Evolutionary conservation across 768 basidiomycete species (phyloP).

Genomic region (Roridomyces roridus): DNA sequence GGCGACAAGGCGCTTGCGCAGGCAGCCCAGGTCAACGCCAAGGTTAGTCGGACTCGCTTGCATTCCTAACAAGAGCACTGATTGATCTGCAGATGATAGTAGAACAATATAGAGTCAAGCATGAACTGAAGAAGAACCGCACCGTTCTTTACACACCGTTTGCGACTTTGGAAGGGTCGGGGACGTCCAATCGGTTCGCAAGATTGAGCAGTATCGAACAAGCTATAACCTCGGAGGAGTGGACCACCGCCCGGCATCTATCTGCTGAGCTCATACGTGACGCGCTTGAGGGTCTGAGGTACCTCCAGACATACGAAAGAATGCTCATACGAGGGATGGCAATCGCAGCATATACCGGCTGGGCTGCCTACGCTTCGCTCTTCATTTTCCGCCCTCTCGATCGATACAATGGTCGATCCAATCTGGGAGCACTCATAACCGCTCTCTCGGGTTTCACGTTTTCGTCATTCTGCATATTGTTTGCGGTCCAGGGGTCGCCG

Average conservation of each 20-base stretch:
- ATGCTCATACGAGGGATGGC: conserved; percentile 74
- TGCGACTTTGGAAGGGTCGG: conserved; percentile 45
- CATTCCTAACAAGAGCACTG: neutral
- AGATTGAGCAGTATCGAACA: conserved; percentile 51
- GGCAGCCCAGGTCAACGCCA: conserved; percentile 68
- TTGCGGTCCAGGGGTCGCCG: conserved; percentile 69
- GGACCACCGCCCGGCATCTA: conserved; percentile 52
- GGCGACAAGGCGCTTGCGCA: conserved; percentile 59
- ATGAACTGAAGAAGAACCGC: conserved; percentile 66
- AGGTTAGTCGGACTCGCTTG: conserved; percentile 39
- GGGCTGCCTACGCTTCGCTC: conserved; percentile 71
- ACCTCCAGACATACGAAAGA: conserved; percentile 87
- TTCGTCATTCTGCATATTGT: conserved; percentile 51
- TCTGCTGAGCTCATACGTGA: conserved; percentile 59
- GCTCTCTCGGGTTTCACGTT: conserved; percentile 31
- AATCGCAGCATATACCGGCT: conserved; percentile 74
- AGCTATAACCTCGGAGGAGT: conserved; percentile 48
- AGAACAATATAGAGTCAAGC: conserved; percentile 80
- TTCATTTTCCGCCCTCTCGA: conserved; percentile 57
- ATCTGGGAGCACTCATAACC: conserved; percentile 13
- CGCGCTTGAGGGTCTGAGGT: conserved; percentile 68
- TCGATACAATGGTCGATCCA: neutral
- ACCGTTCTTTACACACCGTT: conserved; percentile 72
- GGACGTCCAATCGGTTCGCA: conserved; percentile 32
- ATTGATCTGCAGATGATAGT: conserved; percentile 57